Base-by-base conservation (phyloP, 2,329 filamentous ascomycete species). In the Scortechinia acanthostroma region DNA sequence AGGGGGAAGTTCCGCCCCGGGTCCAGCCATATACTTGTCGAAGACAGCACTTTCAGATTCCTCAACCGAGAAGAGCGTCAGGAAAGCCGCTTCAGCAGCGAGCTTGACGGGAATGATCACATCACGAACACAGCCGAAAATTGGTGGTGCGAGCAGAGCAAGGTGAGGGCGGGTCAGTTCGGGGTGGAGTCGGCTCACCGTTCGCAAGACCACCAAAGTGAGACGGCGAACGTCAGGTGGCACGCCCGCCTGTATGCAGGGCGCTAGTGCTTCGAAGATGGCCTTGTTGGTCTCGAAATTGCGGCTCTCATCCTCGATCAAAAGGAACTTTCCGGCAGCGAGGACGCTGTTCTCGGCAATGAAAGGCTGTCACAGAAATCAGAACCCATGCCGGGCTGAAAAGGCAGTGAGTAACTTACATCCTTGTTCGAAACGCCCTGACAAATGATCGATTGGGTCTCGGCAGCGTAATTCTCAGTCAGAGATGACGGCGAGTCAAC, bases 21-120 rank as follows among this genome's bases (percentile, higher is more conserved):
- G 35, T 6, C 35, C 80, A 6, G 77, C 72, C 70, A 96, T 83
- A 65, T 90, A 97, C 66, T 91, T 91, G 55, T 96, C 91, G 61
- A 96, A 97, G 17, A 96, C 80, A 50, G 79, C 83, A 48, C 73
- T 76, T 58, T 96, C 93, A 50, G 91, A 85, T 40, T 95, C 88
- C 1, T 91, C 88, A 1, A 97, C 91, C 37, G 80, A 82, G 69
- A 98, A 97, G 3, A 97, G 74, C 43, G 89, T 80, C 46, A 98
- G 76, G 64, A 98, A 97, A 0, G 91, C 90, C 13, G 91, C 91
- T 66, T 98, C 93, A 2, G 93, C 91, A 0, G 91, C 86, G 21
- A 98, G 74, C 66, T 98, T 98, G 58, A 98, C 85, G 1, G 94
- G 94, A 50, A 98, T 97, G 4, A 97, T 83, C 6, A 82, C 74